Conservation (phyloP, 2,329 filamentous ascomycete genomes). For the Knufia petricola region DNA sequence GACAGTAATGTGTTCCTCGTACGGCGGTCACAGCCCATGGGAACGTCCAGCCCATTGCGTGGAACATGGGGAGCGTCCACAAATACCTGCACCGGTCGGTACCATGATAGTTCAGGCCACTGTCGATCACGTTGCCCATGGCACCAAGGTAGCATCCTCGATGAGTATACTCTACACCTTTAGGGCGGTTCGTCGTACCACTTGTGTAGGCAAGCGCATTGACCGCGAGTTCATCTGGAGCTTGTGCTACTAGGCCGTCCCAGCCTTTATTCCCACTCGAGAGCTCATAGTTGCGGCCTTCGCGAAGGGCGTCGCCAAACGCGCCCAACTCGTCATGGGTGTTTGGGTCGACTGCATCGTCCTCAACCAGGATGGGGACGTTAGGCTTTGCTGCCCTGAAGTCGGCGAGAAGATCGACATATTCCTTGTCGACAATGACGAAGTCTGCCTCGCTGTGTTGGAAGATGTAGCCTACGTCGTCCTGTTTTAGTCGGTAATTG, state of each 20-base stretch:
- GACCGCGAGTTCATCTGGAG: slow-evolving; percentile 65
- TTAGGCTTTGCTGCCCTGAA: slow-evolving; percentile 53
- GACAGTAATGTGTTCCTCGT: slow-evolving; percentile 85
- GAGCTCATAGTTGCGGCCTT: slow-evolving; percentile 65
- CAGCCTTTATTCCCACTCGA: slow-evolving; percentile 62
- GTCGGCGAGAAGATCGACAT: slow-evolving; percentile 55
- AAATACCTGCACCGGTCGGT: slow-evolving; percentile 66
- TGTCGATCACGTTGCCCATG: slow-evolving; percentile 79
- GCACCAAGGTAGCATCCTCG: slow-evolving; percentile 77
- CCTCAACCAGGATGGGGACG: slow-evolving; percentile 67
- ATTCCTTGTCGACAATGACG: slow-evolving; percentile 82
- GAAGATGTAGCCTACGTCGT: slow-evolving; percentile 87
- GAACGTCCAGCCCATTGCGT: slow-evolving; percentile 67
- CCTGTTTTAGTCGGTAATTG: slow-evolving; percentile 66
- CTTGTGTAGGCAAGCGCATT: slow-evolving; percentile 89
- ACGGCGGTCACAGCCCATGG: slow-evolving; percentile 90
- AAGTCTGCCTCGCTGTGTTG: slow-evolving; percentile 75
- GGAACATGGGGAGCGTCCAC: slow-evolving; percentile 88
- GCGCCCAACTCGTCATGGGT: slow-evolving; percentile 65
- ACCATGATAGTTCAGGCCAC: slow-evolving; percentile 62
- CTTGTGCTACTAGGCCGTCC: slow-evolving; percentile 62
- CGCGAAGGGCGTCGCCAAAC: slow-evolving; percentile 72
- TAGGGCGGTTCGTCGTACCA: slow-evolving; percentile 82
- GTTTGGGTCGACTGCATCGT: slow-evolving; percentile 64
- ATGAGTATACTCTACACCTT: slow-evolving; percentile 88